These are phyloP conservation scores for Termitomyces sp. DNA, from an alignment of 768 basidiomycete species.

Conservation along the genomic window DNA sequence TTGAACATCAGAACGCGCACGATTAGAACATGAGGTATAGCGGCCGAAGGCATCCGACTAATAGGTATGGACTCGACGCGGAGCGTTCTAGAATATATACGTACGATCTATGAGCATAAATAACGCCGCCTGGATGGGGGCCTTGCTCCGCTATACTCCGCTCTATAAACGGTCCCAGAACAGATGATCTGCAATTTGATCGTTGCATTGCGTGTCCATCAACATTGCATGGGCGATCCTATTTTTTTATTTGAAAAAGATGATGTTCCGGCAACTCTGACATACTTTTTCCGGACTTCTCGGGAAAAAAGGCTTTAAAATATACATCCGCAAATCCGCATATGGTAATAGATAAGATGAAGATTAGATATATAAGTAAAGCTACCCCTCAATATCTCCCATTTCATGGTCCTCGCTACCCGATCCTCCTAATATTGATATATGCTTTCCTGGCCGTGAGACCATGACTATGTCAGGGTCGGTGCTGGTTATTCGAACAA, in stretches of 20 bases:
- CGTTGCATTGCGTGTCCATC: not conserved
- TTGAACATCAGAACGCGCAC: slow-evolving; percentile 12
- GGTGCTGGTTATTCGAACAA: slow-evolving; percentile 66
- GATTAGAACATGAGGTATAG: slow-evolving; percentile 15
- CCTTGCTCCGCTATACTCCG: not conserved
- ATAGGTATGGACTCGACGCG: not conserved
- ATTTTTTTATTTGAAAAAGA: not conserved
- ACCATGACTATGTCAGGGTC: slow-evolving; percentile 41
- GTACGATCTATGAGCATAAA: not conserved
- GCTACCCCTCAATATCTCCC: slow-evolving; percentile 10
- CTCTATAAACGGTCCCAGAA: not conserved
- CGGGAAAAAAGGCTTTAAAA: not conserved
- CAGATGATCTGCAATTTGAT: slow-evolving; percentile 1
- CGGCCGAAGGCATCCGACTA: not conserved
- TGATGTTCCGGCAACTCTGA: not conserved
- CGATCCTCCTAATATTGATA: slow-evolving; percentile 19
- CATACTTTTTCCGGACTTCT: not conserved
- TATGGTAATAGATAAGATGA: slow-evolving; percentile 8
- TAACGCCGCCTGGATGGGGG: not conserved
- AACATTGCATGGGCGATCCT: not conserved
- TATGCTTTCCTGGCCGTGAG: slow-evolving; percentile 58
- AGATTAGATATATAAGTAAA: slow-evolving; percentile 5
- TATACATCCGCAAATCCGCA: not conserved
- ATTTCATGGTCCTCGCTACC: slow-evolving; percentile 14
- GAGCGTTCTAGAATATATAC: slow-evolving; percentile 7